Evolutionary conservation across 2,329 filamentous ascomycete species (phyloP), one percentile per base, ranked within the genome.

Genomic region (Alternaria rosae): DNA sequence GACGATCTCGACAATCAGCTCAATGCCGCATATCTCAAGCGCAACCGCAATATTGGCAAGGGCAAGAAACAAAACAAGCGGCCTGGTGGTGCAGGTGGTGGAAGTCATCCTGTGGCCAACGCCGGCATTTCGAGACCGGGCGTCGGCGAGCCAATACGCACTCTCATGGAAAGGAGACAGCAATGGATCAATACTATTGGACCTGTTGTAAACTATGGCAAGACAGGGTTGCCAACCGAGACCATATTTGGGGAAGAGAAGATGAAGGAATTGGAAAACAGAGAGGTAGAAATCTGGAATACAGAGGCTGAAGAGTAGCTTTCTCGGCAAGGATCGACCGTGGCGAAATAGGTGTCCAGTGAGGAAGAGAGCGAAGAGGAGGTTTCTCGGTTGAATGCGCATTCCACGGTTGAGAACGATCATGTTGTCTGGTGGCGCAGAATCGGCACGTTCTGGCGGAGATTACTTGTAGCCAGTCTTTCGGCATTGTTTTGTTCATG

Each of bases 1-100:
- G 95, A 99, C 77, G 95, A 99, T 78, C 89, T 99, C 21, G 95
- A 99, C 83, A 89, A 90, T 43, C 95, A 98, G 77, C 93, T 98
- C 43, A 94, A 98, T 76, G 91, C 92, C 54, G 94, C 95, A 4
- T 99, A 98, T 76, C 89, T 97, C 45, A 99, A 99, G 82, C 91
- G 95, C 23, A 98, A 94, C 26, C 89, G 95, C 48, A 97, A 93
- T 1, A 91, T 98, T 81, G 92, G 94, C 78, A 96, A 98, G 83
- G 93, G 89, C 79, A 96, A 96, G 80, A 97, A 97, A 82, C 90
- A 93, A 59, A 84, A 85, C 28, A 94, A 96, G 77, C 84, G 90
- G 5, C 89, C 89, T 2, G 91, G 92, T 45, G 92, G 91, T 55
- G 89, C 91, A 2, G 90, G 90, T 23, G 92, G 90, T 63, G 91